Base-by-base conservation (phyloP, 2,329 filamentous ascomycete species). In the Coniochaeta hoffmannii region DNA sequence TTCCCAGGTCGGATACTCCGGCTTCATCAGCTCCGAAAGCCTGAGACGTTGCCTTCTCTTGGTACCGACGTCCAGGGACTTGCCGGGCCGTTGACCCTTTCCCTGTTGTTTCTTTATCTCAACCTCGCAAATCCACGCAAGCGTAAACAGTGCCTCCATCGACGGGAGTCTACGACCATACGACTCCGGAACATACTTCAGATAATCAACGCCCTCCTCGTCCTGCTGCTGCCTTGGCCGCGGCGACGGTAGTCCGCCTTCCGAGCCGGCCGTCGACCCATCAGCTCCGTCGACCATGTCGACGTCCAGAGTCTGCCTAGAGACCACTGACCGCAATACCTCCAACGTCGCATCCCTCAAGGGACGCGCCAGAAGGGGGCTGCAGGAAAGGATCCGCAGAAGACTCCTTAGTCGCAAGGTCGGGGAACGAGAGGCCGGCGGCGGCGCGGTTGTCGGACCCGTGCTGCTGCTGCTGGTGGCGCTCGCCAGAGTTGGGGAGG, bases 291-390 rank as follows among this genome's bases (percentile, higher is more conserved):
- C 73, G 71, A 74, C 74, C 70, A 68, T 73, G 65, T 73, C 55
- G 58, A 62, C 70, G 63, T 78, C 73, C 65, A 69, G 65, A 74
- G 76, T 72, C 71, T 84, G 74, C 83, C 65, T 65, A 59, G 81
- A 83, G 71, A 80, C 81, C 78, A 81, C 81, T 78, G 81, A 86
- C 84, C 83, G 84, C 84, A 87, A 82, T 76, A 79, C 81, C 79
- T 71, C 80, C 81, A 85, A 79, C 82, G 84, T 87, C 84, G 84
- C 84, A 86, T 87, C 83, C 83, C 73, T 74, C 66, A 86, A 76
- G 67, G 84, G 84, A 87, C 84, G 84, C 84, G 84, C 84, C 84
- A 87, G 78, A 71, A 74, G 79, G 80, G 83, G 83, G 83, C 83
- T 87, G 84, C 84, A 80, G 82, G 84, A 80, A 80, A 86, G 79